Conservation (phyloP, 306 rosid species). For the Fragaria vesca region DNA sequence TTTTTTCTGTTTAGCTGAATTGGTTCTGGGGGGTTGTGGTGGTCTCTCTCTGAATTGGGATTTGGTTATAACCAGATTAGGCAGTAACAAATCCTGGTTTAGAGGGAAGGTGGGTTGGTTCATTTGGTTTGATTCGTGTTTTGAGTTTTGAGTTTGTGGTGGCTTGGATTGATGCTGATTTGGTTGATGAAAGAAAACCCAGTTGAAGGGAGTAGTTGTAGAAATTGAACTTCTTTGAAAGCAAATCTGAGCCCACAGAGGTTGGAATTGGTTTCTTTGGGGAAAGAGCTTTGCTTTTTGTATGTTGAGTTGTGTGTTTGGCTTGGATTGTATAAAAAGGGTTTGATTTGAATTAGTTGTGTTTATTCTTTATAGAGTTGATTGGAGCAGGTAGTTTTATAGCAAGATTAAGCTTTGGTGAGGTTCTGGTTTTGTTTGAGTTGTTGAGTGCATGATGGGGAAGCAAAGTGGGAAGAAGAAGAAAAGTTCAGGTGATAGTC, state of each 20-base stretch:
- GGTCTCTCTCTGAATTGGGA: constrained; percentile 45
- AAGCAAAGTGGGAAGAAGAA: constrained; percentile 57
- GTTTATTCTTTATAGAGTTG: constrained; percentile 7
- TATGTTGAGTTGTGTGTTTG: constrained; percentile 9
- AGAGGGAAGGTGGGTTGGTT: constrained; percentile 28
- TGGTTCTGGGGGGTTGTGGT: constrained; percentile 7
- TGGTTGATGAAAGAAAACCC: constrained; percentile 14
- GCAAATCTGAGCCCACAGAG: constrained; percentile 2
- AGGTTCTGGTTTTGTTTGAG: constrained; percentile 20
- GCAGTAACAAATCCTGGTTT: constrained; percentile 39
- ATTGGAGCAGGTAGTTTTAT: constrained; percentile 29
- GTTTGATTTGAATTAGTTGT: constrained; percentile 20
- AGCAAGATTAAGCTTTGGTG: constrained; percentile 14
- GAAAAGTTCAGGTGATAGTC: constrained; percentile 46
- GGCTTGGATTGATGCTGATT: not conserved
- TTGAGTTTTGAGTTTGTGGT: not conserved
- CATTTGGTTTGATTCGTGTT: constrained; percentile 12
- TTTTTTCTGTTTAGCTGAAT: constrained; percentile 8
- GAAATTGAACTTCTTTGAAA: constrained; percentile 26
- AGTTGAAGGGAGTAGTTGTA: constrained; percentile 24
- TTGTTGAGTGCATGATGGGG: constrained; percentile 60
- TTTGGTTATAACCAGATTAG: constrained; percentile 28
- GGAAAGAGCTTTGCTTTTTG: constrained; percentile 16
- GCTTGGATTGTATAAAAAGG: constrained; percentile 8
- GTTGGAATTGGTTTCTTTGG: constrained; percentile 11